phyloP scores from a whole-genome alignment of 2,329 filamentous ascomycete species.

The Phialophora verrucosa region DNA sequence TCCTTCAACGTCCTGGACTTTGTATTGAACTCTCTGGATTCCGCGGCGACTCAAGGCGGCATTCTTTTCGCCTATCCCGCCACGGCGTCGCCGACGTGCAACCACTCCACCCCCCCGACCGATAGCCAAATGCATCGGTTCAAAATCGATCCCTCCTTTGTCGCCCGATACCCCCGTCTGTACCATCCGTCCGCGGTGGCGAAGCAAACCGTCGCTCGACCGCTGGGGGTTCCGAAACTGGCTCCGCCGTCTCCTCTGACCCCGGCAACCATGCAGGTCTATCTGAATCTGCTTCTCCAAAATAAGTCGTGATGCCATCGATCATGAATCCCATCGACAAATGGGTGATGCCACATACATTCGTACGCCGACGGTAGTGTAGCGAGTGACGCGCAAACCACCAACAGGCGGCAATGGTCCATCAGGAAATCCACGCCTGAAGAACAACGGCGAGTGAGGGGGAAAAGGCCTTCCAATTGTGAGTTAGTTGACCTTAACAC shows the following conservation, averaged over 20 bases:
- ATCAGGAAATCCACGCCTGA: too few relatives aligned
- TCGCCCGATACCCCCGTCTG: background rate
- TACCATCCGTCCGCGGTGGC: background rate
- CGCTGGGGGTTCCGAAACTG: background rate
- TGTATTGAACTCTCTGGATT: background rate
- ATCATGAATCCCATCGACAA: too few relatives aligned
- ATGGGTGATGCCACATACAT: too few relatives aligned
- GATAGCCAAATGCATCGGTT: background rate
- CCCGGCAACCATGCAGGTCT: background rate
- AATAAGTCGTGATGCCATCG: background rate
- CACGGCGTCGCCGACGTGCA: background rate
- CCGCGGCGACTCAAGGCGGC: background rate
- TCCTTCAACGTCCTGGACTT: background rate
- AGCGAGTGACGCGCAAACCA: too few relatives aligned
- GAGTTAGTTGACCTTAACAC: too few relatives aligned
- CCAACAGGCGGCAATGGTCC: too few relatives aligned
- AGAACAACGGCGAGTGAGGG: too few relatives aligned
- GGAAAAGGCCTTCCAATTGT: too few relatives aligned
- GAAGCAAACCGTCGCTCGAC: background rate
- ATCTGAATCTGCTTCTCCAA: background rate
- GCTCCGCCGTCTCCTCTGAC: background rate
- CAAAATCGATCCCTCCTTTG: background rate
- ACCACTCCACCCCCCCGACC: background rate
- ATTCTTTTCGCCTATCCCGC: background rate
- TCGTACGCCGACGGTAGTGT: too few relatives aligned